Evolutionary conservation across 2,329 filamentous ascomycete species (phyloP).

Genomic region (Remersonia thermophila): DNA sequence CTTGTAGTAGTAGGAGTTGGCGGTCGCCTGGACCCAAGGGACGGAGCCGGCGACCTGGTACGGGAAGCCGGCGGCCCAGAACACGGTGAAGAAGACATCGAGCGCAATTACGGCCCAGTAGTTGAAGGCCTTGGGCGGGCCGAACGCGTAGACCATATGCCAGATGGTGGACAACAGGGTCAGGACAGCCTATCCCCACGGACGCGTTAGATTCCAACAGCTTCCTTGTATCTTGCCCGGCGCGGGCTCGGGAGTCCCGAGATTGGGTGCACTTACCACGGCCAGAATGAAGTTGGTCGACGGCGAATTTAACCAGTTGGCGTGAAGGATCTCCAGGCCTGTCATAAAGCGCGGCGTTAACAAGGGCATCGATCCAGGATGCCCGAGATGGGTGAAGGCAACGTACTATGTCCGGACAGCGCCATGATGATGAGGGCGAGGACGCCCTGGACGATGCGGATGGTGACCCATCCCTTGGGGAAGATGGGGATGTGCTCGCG

Average conservation of each 20-base stretch:
- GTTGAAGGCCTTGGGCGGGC: constrained; percentile 33
- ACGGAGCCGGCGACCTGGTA: constrained; percentile 28
- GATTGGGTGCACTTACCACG: constrained; percentile 26
- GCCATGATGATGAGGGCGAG: constrained; percentile 34
- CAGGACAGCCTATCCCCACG: constrained; percentile 24
- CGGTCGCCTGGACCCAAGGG: constrained; percentile 9
- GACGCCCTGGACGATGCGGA: constrained; percentile 34
- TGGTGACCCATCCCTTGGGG: constrained; percentile 30
- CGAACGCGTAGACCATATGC: constrained; percentile 31
- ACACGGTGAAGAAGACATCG: constrained; percentile 38
- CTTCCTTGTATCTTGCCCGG: too few relatives aligned
- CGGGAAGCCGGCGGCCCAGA: constrained; percentile 38
- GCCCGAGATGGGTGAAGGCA: too few relatives aligned
- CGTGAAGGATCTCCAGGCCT: too few relatives aligned
- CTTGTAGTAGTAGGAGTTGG: too few relatives aligned
- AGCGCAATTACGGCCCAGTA: constrained; percentile 40
- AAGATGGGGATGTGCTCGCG: constrained; percentile 35
- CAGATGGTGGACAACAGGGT: constrained; percentile 36
- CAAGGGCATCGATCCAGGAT: background rate
- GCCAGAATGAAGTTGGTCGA: constrained; percentile 21
- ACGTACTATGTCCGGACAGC: constrained; percentile 32
- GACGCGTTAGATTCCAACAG: too few relatives aligned
- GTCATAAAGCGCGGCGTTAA: background rate
- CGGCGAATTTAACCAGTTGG: too few relatives aligned
- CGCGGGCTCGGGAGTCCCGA: too few relatives aligned